Evolutionary conservation across 495 filamentous ascomycete genomes (phyloP), one percentile per base, ranked within the genome.

Genomic region (Pseudevernia furfuracea): DNA sequence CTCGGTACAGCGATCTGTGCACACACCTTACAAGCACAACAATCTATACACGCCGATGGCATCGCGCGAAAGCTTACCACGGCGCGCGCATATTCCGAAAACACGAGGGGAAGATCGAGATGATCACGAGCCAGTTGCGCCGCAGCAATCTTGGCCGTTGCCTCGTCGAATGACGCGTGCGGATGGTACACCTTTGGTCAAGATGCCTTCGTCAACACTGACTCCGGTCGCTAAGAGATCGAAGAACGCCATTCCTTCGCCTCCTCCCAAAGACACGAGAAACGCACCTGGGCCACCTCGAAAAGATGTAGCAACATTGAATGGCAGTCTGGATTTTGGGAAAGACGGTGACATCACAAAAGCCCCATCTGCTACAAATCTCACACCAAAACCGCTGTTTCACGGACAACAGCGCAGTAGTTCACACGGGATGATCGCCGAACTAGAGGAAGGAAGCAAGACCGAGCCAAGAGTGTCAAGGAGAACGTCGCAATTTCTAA

Each of bases 1-100:
- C 37, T 69, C 67, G 1, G 61, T 78, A 2, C 67, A 72, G 49
- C 74, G 73, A n/a, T 75, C 80, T 63, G 73, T 74, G 23, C 72
- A 77, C 37, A 65, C 76, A 17, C 75, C 76, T 21, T 80, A 76
- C 64, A 75, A 74, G 12, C 74, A 73, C 58, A 73, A 34, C 21
- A 55, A 74, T 25, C 67, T 63, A 75, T 81, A 77, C 73, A 78
- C 76, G 21, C 70, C 77, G 49, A 59, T 79, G n/a, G 64, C 74
- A 17, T 81, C 79, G 14, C 70, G 73, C 14, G 78, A 80, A 38
- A 74, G 69, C 61, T 64, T 80, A 9, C 41, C 69, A 32, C 57
- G 53, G 30, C 64, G 58, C n/a, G 53, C 52, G 15, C 36, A 32
- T n/a, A 36, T 43, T 19, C 41, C 53, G 15, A 66, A 63, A 62